Percentiles rank a stretch among this genome's conserved stretches.
Evolutionary conservation across 768 basidiomycete genomes (phyloP).

Genomic region (Fistulinella prunicolor): DNA sequence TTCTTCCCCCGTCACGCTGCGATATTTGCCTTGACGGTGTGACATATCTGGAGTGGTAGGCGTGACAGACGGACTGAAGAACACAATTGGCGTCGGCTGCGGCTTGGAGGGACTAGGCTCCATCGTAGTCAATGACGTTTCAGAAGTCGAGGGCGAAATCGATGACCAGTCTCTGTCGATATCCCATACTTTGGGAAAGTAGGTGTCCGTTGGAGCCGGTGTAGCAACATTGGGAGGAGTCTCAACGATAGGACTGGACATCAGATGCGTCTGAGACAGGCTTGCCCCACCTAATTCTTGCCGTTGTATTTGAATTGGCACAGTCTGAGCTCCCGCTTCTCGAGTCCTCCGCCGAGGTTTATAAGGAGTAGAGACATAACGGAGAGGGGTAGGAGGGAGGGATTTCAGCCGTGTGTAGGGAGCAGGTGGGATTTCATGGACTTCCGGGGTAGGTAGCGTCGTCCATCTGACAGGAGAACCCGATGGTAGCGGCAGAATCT

Average conservation of each 20-base stretch:
- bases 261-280: conserved; percentile 58
- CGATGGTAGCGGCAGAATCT: conserved; percentile 29
- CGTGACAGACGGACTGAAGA: conserved; percentile 60
- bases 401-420: conserved; percentile 50
- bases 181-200: conserved; percentile 90
- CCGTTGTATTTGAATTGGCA: conserved; percentile 15
- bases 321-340: conserved; percentile 22
- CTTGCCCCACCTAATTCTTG: conserved; percentile 36
- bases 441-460: conserved; percentile 59
- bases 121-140: conserved; percentile 23
- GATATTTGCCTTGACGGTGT: conserved; percentile 73
- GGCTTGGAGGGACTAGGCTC: conserved; percentile 15
- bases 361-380: conserved; percentile 17
- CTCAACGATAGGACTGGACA: conserved; percentile 81
- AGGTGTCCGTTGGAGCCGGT: conserved; percentile 60
- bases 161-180: conserved; percentile 39
- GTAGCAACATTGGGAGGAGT: conserved; percentile 71
- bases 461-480: conserved; percentile 42
- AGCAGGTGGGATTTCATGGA: conserved; percentile 59
- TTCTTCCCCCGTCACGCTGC: conserved; percentile 49
- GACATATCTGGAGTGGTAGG: conserved; percentile 64
- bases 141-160: conserved; percentile 32
- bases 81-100: conserved; percentile 29
- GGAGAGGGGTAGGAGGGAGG: conserved; percentile 42
- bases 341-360: conserved; percentile 11